A percentile compares a stretch with the other conserved stretches of the same genome.
Evolutionary conservation across 306 rosid genomes (phyloP).

Genomic region (Urtica urens): DNA sequence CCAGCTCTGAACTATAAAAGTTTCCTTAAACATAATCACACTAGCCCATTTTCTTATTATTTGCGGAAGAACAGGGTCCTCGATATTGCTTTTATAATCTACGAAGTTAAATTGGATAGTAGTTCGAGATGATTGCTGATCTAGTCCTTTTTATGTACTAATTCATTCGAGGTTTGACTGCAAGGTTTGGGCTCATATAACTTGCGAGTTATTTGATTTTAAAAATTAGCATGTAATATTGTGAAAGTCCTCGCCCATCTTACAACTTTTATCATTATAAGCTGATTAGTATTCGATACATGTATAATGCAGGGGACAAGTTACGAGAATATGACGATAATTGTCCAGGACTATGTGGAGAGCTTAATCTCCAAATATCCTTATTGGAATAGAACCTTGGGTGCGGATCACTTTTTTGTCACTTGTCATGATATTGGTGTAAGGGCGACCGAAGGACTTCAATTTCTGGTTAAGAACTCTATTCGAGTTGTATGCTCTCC

Average conservation of each 20-base stretch:
- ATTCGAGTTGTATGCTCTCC: constrained; percentile 97
- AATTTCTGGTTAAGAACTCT: constrained; percentile 75
- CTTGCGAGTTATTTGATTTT: too few relatives aligned
- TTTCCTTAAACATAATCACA: too few relatives aligned
- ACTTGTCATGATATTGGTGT: constrained; percentile 99
- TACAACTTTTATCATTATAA: constrained; percentile 7
- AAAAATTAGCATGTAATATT: not conserved
- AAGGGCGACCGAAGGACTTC: constrained; percentile 85
- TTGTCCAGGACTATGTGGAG: constrained; percentile 78
- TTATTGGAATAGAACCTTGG: constrained; percentile 97
- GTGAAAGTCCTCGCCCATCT: constrained; percentile 7
- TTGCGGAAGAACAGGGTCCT: too few relatives aligned
- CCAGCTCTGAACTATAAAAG: too few relatives aligned
- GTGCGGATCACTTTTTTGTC: constrained; percentile 91
- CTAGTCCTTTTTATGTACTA: too few relatives aligned
- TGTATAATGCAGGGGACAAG: constrained; percentile 74
- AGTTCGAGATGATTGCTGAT: too few relatives aligned
- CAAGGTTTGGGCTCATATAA: too few relatives aligned
- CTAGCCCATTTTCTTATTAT: too few relatives aligned
- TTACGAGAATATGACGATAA: constrained; percentile 86
- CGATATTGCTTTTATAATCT: too few relatives aligned
- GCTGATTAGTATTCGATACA: constrained; percentile 13
- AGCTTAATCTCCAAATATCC: constrained; percentile 85
- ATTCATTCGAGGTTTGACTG: too few relatives aligned
- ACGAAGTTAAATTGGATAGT: too few relatives aligned